Evolutionary conservation across 108 stramenopile genomes (phyloP).

Genomic region (Mayamaea pseudoterrestris): DNA sequence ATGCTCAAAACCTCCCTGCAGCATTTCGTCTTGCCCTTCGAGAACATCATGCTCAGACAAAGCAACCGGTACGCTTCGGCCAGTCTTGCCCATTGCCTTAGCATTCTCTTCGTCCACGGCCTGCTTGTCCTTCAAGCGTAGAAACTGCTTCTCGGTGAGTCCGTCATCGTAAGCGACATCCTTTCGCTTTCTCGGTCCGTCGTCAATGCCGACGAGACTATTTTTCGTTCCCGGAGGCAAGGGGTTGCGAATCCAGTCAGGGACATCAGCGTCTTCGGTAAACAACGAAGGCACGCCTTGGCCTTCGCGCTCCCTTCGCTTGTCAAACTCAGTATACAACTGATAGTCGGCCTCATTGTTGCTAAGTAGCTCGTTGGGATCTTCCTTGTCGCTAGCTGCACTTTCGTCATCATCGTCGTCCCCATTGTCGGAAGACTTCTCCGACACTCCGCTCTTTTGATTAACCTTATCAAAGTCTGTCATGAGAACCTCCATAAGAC

Average conservation of each 20-base stretch:
- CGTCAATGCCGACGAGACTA: conserved; percentile 13
- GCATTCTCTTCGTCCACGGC: conserved; percentile 21
- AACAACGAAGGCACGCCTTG: conserved; percentile 20
- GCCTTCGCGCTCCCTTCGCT: conserved; percentile 13
- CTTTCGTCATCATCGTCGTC: conserved; percentile 41
- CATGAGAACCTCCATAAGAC: conserved; percentile 77
- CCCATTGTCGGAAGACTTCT: conserved; percentile 36
- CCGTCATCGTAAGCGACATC: conserved; percentile 86
- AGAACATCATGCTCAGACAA: conserved; percentile 19
- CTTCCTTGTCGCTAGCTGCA: conserved; percentile 34
- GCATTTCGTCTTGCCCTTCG: conserved; percentile 4
- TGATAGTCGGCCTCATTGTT: conserved; percentile 83
- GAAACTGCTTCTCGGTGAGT: conserved; percentile 87
- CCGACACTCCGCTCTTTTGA: conserved; percentile 11
- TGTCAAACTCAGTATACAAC: conserved; percentile 75
- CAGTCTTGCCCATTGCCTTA: conserved; percentile 30
- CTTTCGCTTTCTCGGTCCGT: conserved; percentile 41
- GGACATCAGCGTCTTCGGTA: conserved; percentile 42
- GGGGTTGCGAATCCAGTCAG: conserved; percentile 70
- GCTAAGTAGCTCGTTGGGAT: conserved; percentile 80
- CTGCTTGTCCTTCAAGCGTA: conserved; percentile 80
- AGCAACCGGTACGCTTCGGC: conserved; percentile 21
- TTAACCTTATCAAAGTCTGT: conserved; percentile 68
- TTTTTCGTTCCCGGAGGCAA: conserved; percentile 13
- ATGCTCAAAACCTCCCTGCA: conserved; percentile 3